These are phyloP conservation scores for Henckelia pumila DNA, from an alignment of 257 asterid species.

Conservation along the genomic window DNA sequence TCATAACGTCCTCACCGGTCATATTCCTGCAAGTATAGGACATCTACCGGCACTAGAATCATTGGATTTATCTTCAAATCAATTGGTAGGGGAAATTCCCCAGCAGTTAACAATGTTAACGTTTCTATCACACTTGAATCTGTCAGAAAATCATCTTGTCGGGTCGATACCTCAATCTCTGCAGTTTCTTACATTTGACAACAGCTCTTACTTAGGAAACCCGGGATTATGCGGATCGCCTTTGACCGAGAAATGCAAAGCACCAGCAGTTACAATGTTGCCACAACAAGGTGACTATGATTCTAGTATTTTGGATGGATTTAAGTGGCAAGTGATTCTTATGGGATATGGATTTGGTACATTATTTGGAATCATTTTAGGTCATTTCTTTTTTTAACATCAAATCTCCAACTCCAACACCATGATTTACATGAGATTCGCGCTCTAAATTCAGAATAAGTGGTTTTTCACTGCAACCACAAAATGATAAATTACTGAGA, in stretches of 20 bases:
- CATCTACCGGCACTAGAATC: too few species aligned
- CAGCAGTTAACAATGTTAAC: too few species aligned
- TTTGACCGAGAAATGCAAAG: not conserved
- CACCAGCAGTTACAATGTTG: not conserved
- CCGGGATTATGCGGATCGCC: not conserved
- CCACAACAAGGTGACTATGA: not conserved
- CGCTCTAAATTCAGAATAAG: too few species aligned
- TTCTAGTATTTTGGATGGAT: not conserved
- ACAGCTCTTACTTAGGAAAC: too few species aligned
- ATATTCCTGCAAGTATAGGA: not conserved
- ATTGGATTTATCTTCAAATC: too few species aligned
- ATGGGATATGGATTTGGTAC: constrained; percentile 2
- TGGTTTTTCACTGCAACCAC: too few species aligned
- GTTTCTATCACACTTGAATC: too few species aligned
- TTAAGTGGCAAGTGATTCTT: not conserved
- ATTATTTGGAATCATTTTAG: not conserved
- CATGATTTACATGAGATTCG: not conserved
- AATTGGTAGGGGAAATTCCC: too few species aligned
- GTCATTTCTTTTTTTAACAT: not conserved
- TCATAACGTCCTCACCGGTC: not conserved
- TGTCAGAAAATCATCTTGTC: too few species aligned
- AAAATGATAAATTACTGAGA: too few species aligned
- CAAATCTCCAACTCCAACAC: not conserved
- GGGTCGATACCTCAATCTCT: too few species aligned
- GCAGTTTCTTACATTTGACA: too few species aligned